These are phyloP conservation scores for Ceratocystis variospora DNA, from an alignment of 2,329 filamentous ascomycete species.

Conservation along the genomic window DNA sequence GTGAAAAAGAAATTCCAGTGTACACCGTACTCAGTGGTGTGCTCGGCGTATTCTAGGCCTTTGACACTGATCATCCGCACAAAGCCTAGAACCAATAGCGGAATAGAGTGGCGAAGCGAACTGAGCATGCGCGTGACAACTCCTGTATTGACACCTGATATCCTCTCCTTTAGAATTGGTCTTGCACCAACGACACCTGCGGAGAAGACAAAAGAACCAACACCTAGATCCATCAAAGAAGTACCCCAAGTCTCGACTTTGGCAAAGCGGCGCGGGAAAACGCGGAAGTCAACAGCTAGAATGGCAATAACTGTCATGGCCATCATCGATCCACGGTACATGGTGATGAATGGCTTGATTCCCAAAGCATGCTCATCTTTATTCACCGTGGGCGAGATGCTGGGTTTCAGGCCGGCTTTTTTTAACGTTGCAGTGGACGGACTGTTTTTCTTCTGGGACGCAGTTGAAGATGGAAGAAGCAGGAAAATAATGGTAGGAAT, in stretches of 20 bases:
- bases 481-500: conserved; percentile 52
- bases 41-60: conserved; percentile 87
- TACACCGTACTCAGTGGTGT: conserved; percentile 92
- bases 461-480: conserved; percentile 32
- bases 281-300: conserved; percentile 85
- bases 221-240: conserved; percentile 95
- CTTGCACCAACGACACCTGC: conserved; percentile 82
- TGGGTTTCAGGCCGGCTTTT: conserved; percentile 28
- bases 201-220: conserved; percentile 94
- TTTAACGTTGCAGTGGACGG: conserved; percentile 27
- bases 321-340: conserved; percentile 84
- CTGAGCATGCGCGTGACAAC: conserved; percentile 45
- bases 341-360: conserved; percentile 81
- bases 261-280: conserved; percentile 88
- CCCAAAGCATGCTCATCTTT: conserved; percentile 39
- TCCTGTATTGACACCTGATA: conserved; percentile 36
- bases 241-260: conserved; percentile 99
- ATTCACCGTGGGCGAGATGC: conserved; percentile 18
- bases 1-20: conserved; percentile 99
- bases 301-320: conserved; percentile 80
- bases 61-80: conserved; percentile 81
- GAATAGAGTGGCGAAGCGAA: conserved; percentile 68
- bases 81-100: conserved; percentile 65
- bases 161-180: conserved; percentile 56
- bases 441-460: conserved; percentile 21